These are phyloP conservation scores for Candida boidinii DNA, from an alignment of 805 yeast genomes.

Conservation along the genomic window DNA sequence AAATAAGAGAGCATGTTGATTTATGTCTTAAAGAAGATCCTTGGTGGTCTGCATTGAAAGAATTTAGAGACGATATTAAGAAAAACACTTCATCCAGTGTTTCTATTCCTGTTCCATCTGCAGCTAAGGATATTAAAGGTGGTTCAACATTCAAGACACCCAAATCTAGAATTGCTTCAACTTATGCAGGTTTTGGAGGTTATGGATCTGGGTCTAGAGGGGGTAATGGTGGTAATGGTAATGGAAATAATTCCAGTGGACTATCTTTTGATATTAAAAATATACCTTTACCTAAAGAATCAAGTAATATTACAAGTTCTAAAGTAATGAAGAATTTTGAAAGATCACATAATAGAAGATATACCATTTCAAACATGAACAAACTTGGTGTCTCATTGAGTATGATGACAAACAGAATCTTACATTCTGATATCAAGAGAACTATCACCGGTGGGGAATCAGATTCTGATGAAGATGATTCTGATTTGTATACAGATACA, in stretches of 20 bases:
- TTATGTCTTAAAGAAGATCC: conserved; percentile 47
- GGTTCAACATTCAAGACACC: too few species aligned
- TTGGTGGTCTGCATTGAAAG: conserved; percentile 77
- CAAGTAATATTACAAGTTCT: conserved; percentile 11
- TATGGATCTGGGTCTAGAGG: too few species aligned
- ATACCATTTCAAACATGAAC: conserved; percentile 58
- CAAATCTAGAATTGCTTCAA: too few species aligned
- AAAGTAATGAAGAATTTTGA: conserved; percentile 20
- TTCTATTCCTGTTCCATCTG: conserved; percentile 6
- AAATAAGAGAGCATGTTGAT: conserved; percentile 37
- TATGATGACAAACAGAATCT: conserved; percentile 56
- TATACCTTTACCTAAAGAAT: conserved; percentile 6
- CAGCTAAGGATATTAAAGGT: conserved; percentile 8
- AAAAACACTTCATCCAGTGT: neutral
- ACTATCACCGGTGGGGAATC: conserved; percentile 16
- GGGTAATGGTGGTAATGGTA: too few species aligned
- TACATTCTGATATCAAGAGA: conserved; percentile 22
- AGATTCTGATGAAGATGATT: conserved; percentile 21
- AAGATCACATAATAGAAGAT: conserved; percentile 28
- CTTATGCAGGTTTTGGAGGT: too few species aligned
- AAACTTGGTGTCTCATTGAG: conserved; percentile 71
- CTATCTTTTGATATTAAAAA: conserved; percentile 5
- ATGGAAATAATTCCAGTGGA: too few species aligned
- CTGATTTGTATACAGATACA: conserved; percentile 13
- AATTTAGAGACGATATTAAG: conserved; percentile 40